Percentiles rank a stretch among this genome's conserved stretches.
Conservation (phyloP, 345 rosid species). For the Bruguiera parviflora region DNA sequence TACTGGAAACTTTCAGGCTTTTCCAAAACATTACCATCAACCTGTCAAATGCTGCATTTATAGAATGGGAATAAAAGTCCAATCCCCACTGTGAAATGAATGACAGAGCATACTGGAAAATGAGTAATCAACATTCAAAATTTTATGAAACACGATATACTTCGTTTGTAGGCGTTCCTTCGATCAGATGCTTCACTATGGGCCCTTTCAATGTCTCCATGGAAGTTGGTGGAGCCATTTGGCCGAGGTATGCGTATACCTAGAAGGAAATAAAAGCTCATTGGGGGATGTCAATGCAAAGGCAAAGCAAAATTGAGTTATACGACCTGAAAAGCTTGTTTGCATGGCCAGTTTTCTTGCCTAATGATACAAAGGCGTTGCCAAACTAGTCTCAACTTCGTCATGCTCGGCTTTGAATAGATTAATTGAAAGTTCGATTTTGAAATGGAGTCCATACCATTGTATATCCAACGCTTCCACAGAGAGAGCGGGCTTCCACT, state of each 20-base stretch:
- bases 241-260: slow-evolving; percentile 21
- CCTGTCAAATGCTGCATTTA: slow-evolving; percentile 12
- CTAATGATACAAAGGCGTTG: not conserved
- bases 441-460: slow-evolving; percentile 26
- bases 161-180: slow-evolving; percentile 11
- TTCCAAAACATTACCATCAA: slow-evolving; percentile 13
- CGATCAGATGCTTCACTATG: not conserved
- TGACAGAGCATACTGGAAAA: not conserved
- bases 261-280: not conserved
- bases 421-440: too few relatives aligned
- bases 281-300: too few relatives aligned
- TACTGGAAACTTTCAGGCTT: slow-evolving; percentile 18
- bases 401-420: not conserved
- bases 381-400: not conserved
- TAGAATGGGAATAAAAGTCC: not conserved
- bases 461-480: slow-evolving; percentile 61
- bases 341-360: too few relatives aligned
- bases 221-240: not conserved
- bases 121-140: not conserved
- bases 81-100: too few relatives aligned
- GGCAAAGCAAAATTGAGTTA: too few relatives aligned
- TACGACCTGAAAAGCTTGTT: too few relatives aligned
- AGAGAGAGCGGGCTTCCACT: slow-evolving; percentile 48
- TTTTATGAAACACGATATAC: slow-evolving; percentile 5
- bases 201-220: slow-evolving; percentile 21